These are phyloP conservation scores for Neurospora discreta DNA, from an alignment of 495 filamentous ascomycete species.

Conservation along the genomic window DNA sequence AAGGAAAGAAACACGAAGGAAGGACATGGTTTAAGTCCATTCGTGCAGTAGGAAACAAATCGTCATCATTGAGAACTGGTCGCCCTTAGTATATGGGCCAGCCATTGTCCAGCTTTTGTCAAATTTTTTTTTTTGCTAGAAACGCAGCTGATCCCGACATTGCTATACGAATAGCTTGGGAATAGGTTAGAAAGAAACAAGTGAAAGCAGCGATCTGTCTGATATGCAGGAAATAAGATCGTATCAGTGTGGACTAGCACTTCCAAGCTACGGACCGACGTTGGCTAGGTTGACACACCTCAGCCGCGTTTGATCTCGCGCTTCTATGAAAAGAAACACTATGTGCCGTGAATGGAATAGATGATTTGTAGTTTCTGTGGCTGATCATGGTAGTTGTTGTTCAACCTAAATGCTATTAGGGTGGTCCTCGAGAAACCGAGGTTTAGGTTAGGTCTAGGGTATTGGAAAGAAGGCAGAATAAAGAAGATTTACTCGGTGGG, in stretches of 20 bases:
- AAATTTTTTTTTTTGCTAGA: background rate
- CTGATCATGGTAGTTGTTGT: too few relatives aligned
- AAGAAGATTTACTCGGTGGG: background rate
- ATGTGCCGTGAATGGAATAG: too few relatives aligned
- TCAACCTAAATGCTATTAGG: background rate
- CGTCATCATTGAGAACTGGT: background rate
- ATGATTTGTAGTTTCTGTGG: too few relatives aligned
- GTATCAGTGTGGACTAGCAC: background rate
- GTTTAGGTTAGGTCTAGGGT: background rate
- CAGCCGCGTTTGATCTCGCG: too few relatives aligned
- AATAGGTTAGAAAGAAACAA: background rate
- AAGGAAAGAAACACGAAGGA: background rate
- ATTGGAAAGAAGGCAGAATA: background rate
- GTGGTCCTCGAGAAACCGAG: background rate
- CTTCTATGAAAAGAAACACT: too few relatives aligned
- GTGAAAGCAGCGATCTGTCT: background rate
- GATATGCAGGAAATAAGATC: background rate
- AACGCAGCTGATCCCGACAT: background rate
- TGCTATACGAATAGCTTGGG: background rate
- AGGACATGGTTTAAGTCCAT: background rate
- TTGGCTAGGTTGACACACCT: background rate
- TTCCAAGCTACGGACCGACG: background rate
- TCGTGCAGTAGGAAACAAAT: background rate
- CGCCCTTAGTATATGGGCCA: background rate
- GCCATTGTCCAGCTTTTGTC: background rate